Percentiles rank a stretch among this genome's conserved stretches.
Evolutionary conservation across 2,329 filamentous ascomycete genomes (phyloP).

Genomic region (Paracorniculantispora psalliotae): DNA sequence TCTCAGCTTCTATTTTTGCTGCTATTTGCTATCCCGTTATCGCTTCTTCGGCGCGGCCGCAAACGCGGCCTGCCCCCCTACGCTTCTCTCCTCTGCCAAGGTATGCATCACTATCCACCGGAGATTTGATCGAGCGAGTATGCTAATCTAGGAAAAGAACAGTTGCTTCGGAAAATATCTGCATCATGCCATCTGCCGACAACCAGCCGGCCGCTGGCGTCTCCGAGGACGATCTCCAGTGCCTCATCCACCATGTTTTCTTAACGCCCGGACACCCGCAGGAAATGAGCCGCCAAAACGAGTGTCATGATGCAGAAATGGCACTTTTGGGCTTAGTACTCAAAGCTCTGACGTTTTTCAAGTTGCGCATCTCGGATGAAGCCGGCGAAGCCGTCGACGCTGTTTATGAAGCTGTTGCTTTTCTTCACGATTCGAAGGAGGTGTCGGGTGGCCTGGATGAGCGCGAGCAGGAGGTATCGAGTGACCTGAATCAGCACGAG

Average conservation of each 20-base stretch:
- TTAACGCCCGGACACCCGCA: not conserved
- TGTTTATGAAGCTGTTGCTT: not conserved
- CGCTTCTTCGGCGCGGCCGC: too few relatives aligned
- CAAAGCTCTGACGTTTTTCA: not conserved
- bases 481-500: too few relatives aligned
- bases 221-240: not conserved
- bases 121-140: too few relatives aligned
- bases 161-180: too few relatives aligned
- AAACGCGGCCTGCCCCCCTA: too few relatives aligned
- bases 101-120: too few relatives aligned
- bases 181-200: not conserved
- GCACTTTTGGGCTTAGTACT: not conserved
- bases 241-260: not conserved
- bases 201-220: not conserved
- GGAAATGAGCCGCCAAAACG: not conserved
- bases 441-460: not conserved
- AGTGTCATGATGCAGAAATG: not conserved
- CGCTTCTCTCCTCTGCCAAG: too few relatives aligned
- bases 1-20: too few relatives aligned
- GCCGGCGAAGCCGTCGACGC: not conserved
- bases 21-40: too few relatives aligned
- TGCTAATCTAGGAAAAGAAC: too few relatives aligned
- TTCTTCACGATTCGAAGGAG: not conserved
- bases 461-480: too few relatives aligned
- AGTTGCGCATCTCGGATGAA: not conserved